Evolutionary conservation across 2,329 filamentous ascomycete genomes (phyloP).

Genomic region (Fusarium citri): DNA sequence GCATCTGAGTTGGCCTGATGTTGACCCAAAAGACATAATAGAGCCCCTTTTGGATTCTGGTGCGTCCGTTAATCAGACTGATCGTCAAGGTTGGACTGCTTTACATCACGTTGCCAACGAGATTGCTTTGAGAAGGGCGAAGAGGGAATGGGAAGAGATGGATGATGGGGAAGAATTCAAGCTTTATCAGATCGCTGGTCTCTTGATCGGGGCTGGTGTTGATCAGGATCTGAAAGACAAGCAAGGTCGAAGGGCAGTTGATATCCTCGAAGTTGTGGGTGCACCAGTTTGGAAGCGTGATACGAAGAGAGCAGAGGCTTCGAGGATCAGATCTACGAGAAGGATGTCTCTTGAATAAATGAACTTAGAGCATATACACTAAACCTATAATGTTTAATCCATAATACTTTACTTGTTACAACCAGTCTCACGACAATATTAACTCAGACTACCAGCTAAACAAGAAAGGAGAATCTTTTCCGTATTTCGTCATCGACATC

Average conservation of each 20-base stretch:
- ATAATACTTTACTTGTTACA: too few relatives aligned
- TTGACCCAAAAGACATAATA: background rate
- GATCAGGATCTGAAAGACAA: constrained; percentile 16
- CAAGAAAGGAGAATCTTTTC: background rate
- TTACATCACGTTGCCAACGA: constrained; percentile 19
- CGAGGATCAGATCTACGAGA: background rate
- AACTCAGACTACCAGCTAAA: background rate
- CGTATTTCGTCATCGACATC: background rate
- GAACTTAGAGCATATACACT: background rate
- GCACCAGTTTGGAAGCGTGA: constrained; percentile 20
- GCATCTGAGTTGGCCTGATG: fast-evolving
- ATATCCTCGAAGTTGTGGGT: constrained; percentile 4
- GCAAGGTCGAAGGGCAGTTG: constrained; percentile 3
- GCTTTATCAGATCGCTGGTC: background rate
- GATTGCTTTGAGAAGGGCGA: constrained; percentile 8
- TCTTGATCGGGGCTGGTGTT: constrained; percentile 1
- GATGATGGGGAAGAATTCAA: constrained; percentile 2
- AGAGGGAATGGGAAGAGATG: background rate
- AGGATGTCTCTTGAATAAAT: background rate
- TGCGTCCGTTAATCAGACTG: constrained; percentile 5
- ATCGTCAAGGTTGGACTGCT: constrained; percentile 11
- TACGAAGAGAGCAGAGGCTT: background rate
- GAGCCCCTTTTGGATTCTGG: constrained; percentile 13
- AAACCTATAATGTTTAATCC: background rate
- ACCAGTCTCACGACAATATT: too few relatives aligned